These are phyloP conservation scores for Blastobotrys muscicola DNA, from an alignment of 805 yeast genomes.

Conservation along the genomic window DNA sequence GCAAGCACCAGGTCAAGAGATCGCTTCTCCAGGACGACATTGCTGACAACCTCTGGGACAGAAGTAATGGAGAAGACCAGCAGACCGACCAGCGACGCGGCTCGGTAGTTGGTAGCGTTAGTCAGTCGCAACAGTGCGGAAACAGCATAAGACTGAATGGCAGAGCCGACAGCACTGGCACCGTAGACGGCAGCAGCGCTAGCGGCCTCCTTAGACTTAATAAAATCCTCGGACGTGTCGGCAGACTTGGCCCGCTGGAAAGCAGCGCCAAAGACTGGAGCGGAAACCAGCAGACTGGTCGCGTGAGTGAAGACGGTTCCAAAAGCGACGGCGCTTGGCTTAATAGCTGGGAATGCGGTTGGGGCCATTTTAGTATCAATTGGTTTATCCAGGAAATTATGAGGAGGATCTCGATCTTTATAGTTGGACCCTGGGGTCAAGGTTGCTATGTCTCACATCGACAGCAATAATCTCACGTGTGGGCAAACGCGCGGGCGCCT, in stretches of 20 bases:
- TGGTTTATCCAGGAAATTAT: neutral
- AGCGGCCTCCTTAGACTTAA: slow-evolving; percentile 30
- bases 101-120: slow-evolving; percentile 30
- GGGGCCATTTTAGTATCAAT: slow-evolving; percentile 12
- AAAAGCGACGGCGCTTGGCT: slow-evolving; percentile 28
- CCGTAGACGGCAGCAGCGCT: slow-evolving; percentile 28
- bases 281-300: slow-evolving; percentile 26
- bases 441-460: no score
- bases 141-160: slow-evolving; percentile 33
- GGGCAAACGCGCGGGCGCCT: no score
- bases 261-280: slow-evolving; percentile 33
- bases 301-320: slow-evolving; percentile 33
- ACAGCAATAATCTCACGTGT: no score
- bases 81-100: slow-evolving; percentile 31
- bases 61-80: slow-evolving; percentile 30
- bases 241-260: slow-evolving; percentile 27
- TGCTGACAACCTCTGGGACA: slow-evolving; percentile 27
- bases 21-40: slow-evolving; percentile 27
- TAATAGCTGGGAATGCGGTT: neutral
- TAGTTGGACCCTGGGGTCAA: no score
- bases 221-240: slow-evolving; percentile 28
- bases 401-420: no score
- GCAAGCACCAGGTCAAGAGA: slow-evolving; percentile 28
- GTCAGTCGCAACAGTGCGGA: slow-evolving; percentile 31
- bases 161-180: slow-evolving; percentile 28